Evolutionary conservation across 306 rosid species (phyloP), one percentile per base, ranked within the genome.

Genomic region (Luffa aegyptiaca): DNA sequence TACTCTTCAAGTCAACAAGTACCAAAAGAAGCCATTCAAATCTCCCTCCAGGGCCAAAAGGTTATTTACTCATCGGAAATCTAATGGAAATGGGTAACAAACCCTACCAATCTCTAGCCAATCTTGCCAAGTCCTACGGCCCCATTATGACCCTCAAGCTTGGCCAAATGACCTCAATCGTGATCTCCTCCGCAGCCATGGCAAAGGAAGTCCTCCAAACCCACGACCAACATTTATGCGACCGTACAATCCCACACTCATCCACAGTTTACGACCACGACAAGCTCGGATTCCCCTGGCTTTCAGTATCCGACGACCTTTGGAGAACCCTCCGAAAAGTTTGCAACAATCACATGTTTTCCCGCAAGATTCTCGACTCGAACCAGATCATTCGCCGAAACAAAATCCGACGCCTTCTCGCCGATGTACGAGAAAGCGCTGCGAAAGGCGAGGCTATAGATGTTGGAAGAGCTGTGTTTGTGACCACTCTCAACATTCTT

Each of bases 41-140:
- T 20, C 87, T 85, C 21, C 97, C 92, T 39, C 92, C 97, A 3
- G 89, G 93, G 2, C 93, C 92, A 2, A 11, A 2, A 5, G 90
- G 85, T 1, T 8, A 81, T 7, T 92, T 88, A 1, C 3, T 90
- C 1, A 31, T 92, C 0, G 97, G 94, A 5, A 92, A 90, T 82
- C 87, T 92, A 36, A 61, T 83, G 31, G 85, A 85, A 41, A 79
- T 90, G 1, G 94, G 93, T 0, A 31, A 68, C n/a, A 89, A 85
- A 20, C 92, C 90, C 1, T 92, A 91, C 68, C 76, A 87, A 66
- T 79, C 90, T n/a, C 10, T 90, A 10, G 79, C 92, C 48, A 48
- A 16, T 0, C 87, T 87, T 8, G 83, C 90, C 65, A 46, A 80
- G 3, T 57, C 0, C n/a, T 76, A 87, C 17, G 94, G 93, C 42